Conservation (phyloP, 2,329 filamentous ascomycete species). For the Neofusicoccum ribis region DNA sequence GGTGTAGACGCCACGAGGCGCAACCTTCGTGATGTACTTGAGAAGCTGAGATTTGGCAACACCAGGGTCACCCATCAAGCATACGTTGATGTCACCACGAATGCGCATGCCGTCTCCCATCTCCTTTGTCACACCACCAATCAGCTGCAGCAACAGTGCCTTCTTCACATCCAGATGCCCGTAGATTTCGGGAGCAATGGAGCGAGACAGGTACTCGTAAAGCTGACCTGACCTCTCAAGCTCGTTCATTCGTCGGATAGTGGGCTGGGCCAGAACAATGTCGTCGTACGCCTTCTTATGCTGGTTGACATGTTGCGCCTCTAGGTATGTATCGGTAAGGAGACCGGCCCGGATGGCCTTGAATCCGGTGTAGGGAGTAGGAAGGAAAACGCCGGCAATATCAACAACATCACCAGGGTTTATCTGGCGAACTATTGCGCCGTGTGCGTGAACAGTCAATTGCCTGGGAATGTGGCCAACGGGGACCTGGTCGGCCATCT, state of each 20-base stretch:
- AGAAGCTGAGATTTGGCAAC: conserved; percentile 98
- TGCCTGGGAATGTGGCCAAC: conserved; percentile 96
- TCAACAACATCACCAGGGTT: conserved; percentile 95
- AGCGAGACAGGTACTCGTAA: conserved; percentile 93
- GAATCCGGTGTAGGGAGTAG: conserved; percentile 98
- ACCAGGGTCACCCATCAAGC: conserved; percentile 98
- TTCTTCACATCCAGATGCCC: conserved; percentile 98
- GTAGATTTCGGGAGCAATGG: conserved; percentile 96
- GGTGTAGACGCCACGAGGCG: conserved; percentile 85
- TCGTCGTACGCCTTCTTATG: conserved; percentile 99
- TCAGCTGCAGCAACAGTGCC: conserved; percentile 88
- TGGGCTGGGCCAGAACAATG: conserved; percentile 76
- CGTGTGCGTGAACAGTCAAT: conserved; percentile 85
- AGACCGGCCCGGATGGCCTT: conserved; percentile 93
- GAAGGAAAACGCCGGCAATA: conserved; percentile 91
- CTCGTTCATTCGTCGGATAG: conserved; percentile 81
- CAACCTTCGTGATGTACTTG: conserved; percentile 98
- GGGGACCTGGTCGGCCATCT: conserved; percentile 98
- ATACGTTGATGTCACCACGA: conserved; percentile 97
- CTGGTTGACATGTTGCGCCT: conserved; percentile 89
- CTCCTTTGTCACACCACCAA: conserved; percentile 93
- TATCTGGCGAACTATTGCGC: conserved; percentile 79
- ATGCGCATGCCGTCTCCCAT: conserved; percentile 99
- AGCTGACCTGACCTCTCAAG: conserved; percentile 84
- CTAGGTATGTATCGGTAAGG: conserved; percentile 95